Evolutionary conservation across 176 grass and related monocot species (phyloP), one percentile per base, ranked within the genome.

Genomic region (Dendrocalamus sinicus): DNA sequence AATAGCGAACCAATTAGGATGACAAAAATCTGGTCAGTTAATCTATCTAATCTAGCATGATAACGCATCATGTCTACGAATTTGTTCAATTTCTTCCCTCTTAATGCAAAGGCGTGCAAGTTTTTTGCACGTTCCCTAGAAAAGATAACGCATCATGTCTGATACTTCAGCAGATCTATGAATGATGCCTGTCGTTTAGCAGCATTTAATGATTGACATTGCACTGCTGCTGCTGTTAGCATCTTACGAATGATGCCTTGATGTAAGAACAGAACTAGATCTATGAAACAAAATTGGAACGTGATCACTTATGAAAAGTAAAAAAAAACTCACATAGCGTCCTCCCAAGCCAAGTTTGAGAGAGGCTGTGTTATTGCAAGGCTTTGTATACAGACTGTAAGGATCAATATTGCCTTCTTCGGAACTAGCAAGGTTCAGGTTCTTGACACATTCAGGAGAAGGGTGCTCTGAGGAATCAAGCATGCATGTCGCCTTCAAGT

Each of bases 371-470:
- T 78, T 79, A 73, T 95, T 98, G 87, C 96, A 98, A 16, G 96
- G 96, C 24, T 86, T 83, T 67, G 93, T 91, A 32, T 96, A 90
- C 84, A 98, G 82, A 54, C 93, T 98, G 47, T 96, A 98, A 32
- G 96, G 96, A 83, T 98, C 93, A 12, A 98, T 96, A 53, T 98
- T 94, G 77, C 96, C 96, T 87, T 94, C 90, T 84, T 98, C 96
- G 17, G 81, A 41, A 83, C 70, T 94, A 15, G 96, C 96, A 39
- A 89, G 53, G 73, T 94, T 91, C 19, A 96, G 73, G 77, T 96
- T 92, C 81, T 89, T 99, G 30, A 89, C 54, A 78, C 96, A 99
- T 71, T 94, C 91, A 46, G 81, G 83, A 40, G 96, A 99, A 91
- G 96, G 96, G 79, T 96, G 92, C 59, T 86, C 81, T 22, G 96